A percentile compares a stretch with the other conserved stretches of the same genome.
phyloP scores from a whole-genome alignment of 164 flowering plant species.

The Macadamia integrifolia region DNA sequence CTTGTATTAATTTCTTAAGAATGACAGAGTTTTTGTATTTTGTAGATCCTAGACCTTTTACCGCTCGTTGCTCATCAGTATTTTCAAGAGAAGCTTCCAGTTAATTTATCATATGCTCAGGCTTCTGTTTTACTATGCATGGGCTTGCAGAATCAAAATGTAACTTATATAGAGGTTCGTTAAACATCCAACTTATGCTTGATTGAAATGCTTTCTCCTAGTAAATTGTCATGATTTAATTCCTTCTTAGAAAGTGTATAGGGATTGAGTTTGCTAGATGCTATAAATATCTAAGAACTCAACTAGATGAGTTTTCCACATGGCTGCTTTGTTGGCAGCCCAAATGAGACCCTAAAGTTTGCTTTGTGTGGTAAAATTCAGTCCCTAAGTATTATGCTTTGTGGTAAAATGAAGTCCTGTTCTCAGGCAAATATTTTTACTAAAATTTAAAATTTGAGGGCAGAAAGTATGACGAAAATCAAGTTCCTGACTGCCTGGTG shows the following conservation, averaged over 20 bases:
- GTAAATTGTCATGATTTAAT: background rate
- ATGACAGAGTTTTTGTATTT: constrained; percentile 3
- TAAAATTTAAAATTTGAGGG: background rate
- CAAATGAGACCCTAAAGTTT: too few species aligned
- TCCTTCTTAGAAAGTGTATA: background rate
- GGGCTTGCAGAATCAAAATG: constrained; percentile 64
- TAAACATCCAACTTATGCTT: background rate
- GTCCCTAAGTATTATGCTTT: too few species aligned
- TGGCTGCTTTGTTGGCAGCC: too few species aligned
- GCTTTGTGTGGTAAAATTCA: too few species aligned
- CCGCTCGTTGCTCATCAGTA: constrained; percentile 54
- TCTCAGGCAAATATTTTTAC: too few species aligned
- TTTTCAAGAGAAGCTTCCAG: constrained; percentile 70
- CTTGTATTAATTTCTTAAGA: background rate
- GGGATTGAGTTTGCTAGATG: too few species aligned
- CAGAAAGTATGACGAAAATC: background rate
- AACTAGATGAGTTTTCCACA: too few species aligned
- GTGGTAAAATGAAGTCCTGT: too few species aligned
- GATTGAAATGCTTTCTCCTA: background rate
- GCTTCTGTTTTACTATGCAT: constrained; percentile 73
- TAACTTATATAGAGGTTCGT: constrained; percentile 65
- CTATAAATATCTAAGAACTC: too few species aligned
- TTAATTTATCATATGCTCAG: constrained; percentile 59
- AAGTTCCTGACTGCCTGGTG: too few species aligned
- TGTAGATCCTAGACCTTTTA: constrained; percentile 58